Percentiles rank a stretch among this genome's conserved stretches.
Evolutionary conservation across 805 yeast species (phyloP).

Genomic region (Metschnikowia kofuensis): DNA sequence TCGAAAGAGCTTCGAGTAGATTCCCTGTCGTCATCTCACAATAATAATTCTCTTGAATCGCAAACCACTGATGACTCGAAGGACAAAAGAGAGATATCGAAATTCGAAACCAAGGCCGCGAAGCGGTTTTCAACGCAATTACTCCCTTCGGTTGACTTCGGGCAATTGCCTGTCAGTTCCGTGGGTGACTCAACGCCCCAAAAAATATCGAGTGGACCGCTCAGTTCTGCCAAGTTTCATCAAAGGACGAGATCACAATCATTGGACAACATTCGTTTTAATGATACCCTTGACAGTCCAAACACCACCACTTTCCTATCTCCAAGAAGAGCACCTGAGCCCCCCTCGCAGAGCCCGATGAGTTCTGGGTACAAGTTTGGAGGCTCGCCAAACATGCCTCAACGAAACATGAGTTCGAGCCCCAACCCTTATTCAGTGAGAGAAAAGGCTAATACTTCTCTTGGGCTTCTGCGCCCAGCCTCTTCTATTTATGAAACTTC

Average conservation of each 20-base stretch:
- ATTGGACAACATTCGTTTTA: slow-evolving; percentile 35
- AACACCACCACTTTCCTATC: slow-evolving; percentile 45
- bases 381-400: slow-evolving; percentile 16
- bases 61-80: background rate
- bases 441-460: slow-evolving; percentile 15
- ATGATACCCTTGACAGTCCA: slow-evolving; percentile 4
- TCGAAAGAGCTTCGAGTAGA: background rate
- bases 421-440: slow-evolving; percentile 22
- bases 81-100: background rate
- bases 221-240: slow-evolving; percentile 23
- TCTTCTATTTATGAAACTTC: slow-evolving; percentile 52
- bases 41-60: slow-evolving; percentile 22
- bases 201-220: background rate
- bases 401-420: slow-evolving; percentile 1
- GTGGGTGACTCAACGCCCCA: background rate
- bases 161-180: background rate
- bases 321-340: slow-evolving; percentile 73
- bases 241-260: slow-evolving; percentile 51
- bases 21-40: slow-evolving; percentile 4
- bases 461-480: slow-evolving; percentile 37
- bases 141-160: slow-evolving; percentile 41
- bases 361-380: slow-evolving; percentile 33
- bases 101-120: slow-evolving; percentile 6
- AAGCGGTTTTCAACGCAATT: slow-evolving; percentile 21
- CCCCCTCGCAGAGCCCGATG: slow-evolving; percentile 45